Base-by-base conservation (phyloP, 768 basidiomycete genomes). In the Rhodotorula kratochvilovae region DNA sequence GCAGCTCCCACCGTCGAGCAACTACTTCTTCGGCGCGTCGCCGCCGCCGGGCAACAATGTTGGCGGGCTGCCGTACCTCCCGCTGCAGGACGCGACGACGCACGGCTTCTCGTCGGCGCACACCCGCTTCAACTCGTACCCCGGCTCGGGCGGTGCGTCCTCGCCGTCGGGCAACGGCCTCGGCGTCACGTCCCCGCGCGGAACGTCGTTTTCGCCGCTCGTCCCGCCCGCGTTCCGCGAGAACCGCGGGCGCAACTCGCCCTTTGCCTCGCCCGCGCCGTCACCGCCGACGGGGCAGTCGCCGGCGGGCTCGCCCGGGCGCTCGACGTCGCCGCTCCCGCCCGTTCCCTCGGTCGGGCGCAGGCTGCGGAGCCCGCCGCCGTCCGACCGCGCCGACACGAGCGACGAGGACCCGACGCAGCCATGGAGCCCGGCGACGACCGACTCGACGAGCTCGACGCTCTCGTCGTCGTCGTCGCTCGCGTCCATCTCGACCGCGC, bases 151-250 rank as follows among this genome's bases (percentile, higher is more conserved):
- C 51, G 51, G 51, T 15, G 16, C 27, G 12, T 7, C 54, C 15
- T 7, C 12, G 16, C 10, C 19, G 35, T 3, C 36, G 25, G 25
- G 23, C 5, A 23, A 50, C 48, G 48, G 48, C 25, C 48, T 50
- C 23, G 25, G 48, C 48, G 48, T 50, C 48, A 8, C 7, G 33
- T 50, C 57, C 21, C 50, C 48, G 12, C 68, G 46, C 11, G 17
- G 27, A 23, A 46, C 48, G 27, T 36, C 36, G 6, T 75, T 48
- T 67, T 45, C 59, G 1, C 73, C 70, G 23, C 67, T 75, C n/a
- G 57, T 68, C 29, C 70, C 70, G 25, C 73, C 73, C 12, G 19
- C 63, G 6, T 75, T 75, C 70, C 73, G 73, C 21, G 63, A 66
- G 15, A n/a, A 39, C 36, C 60, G 64, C 25, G 35, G 46, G 27